Base-by-base conservation (phyloP, 768 basidiomycete species). In the Clitopilus hobsonii region DNA sequence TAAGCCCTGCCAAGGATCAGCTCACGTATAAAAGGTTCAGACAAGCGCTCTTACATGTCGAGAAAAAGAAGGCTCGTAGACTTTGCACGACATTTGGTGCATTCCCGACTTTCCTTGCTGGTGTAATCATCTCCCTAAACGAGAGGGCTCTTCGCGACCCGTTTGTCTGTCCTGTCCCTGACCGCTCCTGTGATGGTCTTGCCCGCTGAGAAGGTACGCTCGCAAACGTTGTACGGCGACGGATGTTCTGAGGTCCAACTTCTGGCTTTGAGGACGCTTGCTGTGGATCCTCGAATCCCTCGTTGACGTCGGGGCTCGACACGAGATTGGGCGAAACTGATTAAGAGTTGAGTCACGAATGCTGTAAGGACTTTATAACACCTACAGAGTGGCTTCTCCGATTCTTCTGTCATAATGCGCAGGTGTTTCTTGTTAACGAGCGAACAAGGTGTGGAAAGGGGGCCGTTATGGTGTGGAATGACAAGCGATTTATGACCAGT, bases 41-140 rank as follows among this genome's bases (percentile, higher is more conserved):
- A 5, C n/a, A n/a, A n/a, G 10, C 32, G 5, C 23, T 65, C 79
- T 51, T 54, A 88, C 89, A 88, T 28, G 86, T 86, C 16, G 79
- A 73, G 6, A 69, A 27, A 6, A 86, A 13, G 49, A 89, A 81
- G 0, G 86, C 71, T 52, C 70, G 74, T 32, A 88, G 55, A 57
- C 86, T 83, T 30, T 68, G 38, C 51, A 73, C 58, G 18, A 74
- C 53, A 10, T 71, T 70, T 1, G 86, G 88, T 0, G 83, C 49
- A 0, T 69, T 58, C 0, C 72, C 81, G 14, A 85, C 53, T 56
- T 60, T 67, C 60, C 55, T 78, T 10, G 60, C 49, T 1, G 82
- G 81, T 0, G 57, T 60, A 3, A 78, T 45, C 60, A 82, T 62
- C 1, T 18, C 49, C 22, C 41, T 36, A 20, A 60, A 61, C 2